These are phyloP conservation scores for Echinosophora koreensis DNA, from an alignment of 306 rosid genomes.

Conservation along the genomic window DNA sequence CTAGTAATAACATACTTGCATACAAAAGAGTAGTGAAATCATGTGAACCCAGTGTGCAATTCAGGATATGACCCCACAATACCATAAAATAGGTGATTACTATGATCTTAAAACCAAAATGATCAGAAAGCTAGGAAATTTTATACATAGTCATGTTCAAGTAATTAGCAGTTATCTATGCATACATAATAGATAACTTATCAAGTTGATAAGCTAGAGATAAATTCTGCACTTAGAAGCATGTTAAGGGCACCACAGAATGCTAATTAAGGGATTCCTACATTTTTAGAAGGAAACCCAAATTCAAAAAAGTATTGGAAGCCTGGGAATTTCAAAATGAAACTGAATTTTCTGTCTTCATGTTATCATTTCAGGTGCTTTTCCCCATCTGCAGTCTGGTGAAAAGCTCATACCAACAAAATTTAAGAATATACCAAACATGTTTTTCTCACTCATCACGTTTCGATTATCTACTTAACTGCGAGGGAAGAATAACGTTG, in stretches of 20 bases:
- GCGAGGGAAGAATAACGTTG: constrained; percentile 41
- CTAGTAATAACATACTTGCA: too few relatives aligned
- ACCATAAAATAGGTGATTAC: not conserved
- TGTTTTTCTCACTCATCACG: not conserved
- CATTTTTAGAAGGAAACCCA: constrained; percentile 22
- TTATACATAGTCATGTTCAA: too few relatives aligned
- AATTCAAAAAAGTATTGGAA: not conserved
- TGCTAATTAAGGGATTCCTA: not conserved
- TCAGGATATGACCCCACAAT: not conserved
- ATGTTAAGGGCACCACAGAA: not conserved
- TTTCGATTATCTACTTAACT: constrained; percentile 37
- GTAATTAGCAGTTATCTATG: not conserved
- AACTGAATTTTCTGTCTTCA: constrained; percentile 36
- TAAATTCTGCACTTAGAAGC: constrained; percentile 14
- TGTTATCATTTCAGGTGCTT: constrained; percentile 24
- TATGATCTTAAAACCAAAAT: not conserved
- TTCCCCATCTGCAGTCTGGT: constrained; percentile 41
- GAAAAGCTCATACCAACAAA: constrained; percentile 22
- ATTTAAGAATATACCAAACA: not conserved
- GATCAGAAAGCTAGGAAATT: not conserved
- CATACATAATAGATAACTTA: not conserved
- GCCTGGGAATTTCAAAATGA: constrained; percentile 23
- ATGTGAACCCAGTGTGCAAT: not conserved
- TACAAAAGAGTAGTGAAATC: not conserved
- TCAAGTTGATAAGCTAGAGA: constrained; percentile 1